Evolutionary conservation across 352 stramenopile species (phyloP).

Genomic region (Phytophthora pistaciae): DNA sequence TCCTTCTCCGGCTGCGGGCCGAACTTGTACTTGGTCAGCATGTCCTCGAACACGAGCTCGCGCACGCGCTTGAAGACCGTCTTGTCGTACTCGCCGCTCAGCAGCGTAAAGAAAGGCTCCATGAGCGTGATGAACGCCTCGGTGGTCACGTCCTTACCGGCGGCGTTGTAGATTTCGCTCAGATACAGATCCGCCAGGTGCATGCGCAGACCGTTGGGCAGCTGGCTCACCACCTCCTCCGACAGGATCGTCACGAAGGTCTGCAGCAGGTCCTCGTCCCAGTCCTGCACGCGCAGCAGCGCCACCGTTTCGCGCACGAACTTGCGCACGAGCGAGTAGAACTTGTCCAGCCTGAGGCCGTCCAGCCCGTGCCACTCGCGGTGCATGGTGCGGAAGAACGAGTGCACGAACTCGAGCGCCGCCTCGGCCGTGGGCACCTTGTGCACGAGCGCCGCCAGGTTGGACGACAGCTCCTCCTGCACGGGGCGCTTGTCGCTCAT

Average conservation of each 20-base stretch:
- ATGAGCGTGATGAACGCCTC: constrained; percentile 76
- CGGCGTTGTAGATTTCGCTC: constrained; percentile 66
- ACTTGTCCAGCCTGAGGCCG: constrained; percentile 86
- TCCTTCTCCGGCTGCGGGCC: constrained; percentile 53
- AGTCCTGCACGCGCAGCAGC: constrained; percentile 67
- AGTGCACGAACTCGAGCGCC: constrained; percentile 80
- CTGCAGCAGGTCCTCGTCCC: constrained; percentile 54
- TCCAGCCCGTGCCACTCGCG: constrained; percentile 89
- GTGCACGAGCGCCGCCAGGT: constrained; percentile 70
- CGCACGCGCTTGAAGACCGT: constrained; percentile 82
- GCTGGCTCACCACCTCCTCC: constrained; percentile 74
- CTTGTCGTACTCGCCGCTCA: constrained; percentile 84
- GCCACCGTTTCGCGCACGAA: constrained; percentile 78
- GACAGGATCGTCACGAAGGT: constrained; percentile 74
- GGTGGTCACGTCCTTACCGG: constrained; percentile 58
- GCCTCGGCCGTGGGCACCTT: constrained; percentile 49
- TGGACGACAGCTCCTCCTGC: constrained; percentile 82
- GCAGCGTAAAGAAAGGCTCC: constrained; percentile 84
- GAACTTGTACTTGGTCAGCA: constrained; percentile 79
- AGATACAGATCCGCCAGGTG: constrained; percentile 84
- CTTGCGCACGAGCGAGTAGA: constrained; percentile 87
- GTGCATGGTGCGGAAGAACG: constrained; percentile 88
- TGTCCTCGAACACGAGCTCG: constrained; percentile 76
- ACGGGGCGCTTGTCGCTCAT: constrained; percentile 90
- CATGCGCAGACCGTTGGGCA: constrained; percentile 85